A percentile compares a stretch with the other conserved stretches of the same genome.
phyloP scores from a whole-genome alignment of 305 asterid genomes.

The Fraxinus paxiana region DNA sequence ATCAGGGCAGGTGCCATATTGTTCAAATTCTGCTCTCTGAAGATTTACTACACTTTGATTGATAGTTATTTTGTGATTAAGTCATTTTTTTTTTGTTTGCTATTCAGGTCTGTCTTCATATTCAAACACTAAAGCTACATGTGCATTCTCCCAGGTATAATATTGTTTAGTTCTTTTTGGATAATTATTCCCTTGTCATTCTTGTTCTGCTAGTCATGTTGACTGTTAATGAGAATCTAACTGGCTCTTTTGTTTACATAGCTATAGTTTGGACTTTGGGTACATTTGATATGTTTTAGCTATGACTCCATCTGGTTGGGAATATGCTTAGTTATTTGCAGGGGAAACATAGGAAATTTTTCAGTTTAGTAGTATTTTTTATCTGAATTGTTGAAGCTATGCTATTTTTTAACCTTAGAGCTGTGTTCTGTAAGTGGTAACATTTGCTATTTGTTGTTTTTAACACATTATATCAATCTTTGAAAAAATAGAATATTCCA shows the following conservation, averaged over 20 bases:
- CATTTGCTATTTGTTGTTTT: neutral
- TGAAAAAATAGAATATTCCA: neutral
- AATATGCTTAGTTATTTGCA: neutral
- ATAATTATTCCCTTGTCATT: neutral
- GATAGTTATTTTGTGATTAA: slow-evolving; percentile 3
- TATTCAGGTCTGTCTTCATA: slow-evolving; percentile 84
- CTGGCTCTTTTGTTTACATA: neutral
- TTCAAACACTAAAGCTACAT: slow-evolving; percentile 53
- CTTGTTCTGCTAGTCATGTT: slow-evolving; percentile 6
- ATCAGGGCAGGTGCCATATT: slow-evolving; percentile 73
- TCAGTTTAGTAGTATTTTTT: neutral
- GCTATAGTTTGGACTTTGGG: neutral
- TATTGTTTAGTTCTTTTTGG: neutral
- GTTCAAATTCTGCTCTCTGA: slow-evolving; percentile 11
- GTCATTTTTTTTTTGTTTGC: slow-evolving; percentile 24
- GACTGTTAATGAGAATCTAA: neutral
- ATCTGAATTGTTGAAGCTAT: slow-evolving; percentile 4
- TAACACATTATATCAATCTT: neutral
- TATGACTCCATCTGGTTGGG: neutral
- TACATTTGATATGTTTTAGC: neutral
- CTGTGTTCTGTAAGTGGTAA: neutral
- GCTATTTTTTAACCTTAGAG: slow-evolving; percentile 3
- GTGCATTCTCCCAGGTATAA: slow-evolving; percentile 57
- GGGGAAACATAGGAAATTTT: neutral
- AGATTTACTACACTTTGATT: slow-evolving; percentile 1